Evolutionary conservation across 2,329 filamentous ascomycete species (phyloP), one percentile per base, ranked within the genome.

Genomic region (Nigrospora sphaerica): DNA sequence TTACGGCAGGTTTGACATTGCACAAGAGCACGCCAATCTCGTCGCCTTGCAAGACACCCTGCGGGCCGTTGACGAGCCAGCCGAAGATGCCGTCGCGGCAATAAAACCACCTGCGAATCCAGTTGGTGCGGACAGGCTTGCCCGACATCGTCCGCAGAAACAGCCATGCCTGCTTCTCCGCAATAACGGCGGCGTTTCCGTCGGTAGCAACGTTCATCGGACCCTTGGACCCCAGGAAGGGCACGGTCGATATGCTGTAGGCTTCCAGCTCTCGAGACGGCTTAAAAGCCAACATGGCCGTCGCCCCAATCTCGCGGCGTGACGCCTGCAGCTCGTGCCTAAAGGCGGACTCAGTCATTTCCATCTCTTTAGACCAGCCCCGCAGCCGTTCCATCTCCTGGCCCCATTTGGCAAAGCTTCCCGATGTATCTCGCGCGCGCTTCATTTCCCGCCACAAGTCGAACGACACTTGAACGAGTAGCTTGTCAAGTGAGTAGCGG

Each of bases 11-110:
- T 57, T 92, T 88, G 42, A 93, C 86, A 58, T 88, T 95, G 69
- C 93, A 98, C 35, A 98, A 80, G 44, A 98, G 70, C 3, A 98
- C 91, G 36, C 93, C 93, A 50, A 95, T 95, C 68, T 95, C 90
- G 58, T 98, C 93, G 40, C 90, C 95, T 63, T 97, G 92, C 55
- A 97, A 82, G 18, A 98, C 93, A 32, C 90, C 92, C 48, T 91
- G 82, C 1, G 81, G 73, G 4, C 88, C 87, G 58, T 95, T 90
- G 17, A 93, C 80, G 6, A 98, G 75, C 82, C 90, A 97, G 18
- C 93, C 93, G 65, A 98, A 97, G 48, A 97, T 93, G 35, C 93
- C 92, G 59, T 95, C 85, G 53, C 92, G 91, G 56, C 95, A 85
- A 63, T 95, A 97, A 61, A 93, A 95, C 93, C 93, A 98, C 45